Evolutionary conservation across 2,329 filamentous ascomycete species (phyloP), one percentile per base, ranked within the genome.

Genomic region (Fusarium xyrophilum): DNA sequence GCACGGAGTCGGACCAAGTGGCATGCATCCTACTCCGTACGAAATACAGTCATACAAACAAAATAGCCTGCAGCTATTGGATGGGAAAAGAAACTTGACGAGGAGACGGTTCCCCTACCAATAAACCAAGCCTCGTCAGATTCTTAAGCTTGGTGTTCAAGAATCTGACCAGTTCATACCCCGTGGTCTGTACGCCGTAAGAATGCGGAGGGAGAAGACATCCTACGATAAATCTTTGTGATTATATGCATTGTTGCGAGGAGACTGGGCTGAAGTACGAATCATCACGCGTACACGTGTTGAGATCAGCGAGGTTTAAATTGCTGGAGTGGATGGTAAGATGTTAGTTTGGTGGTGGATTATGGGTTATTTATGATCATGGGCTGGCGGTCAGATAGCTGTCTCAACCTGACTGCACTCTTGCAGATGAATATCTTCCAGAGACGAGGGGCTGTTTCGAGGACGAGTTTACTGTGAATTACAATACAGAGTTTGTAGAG

Each of bases 241-340:
- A 35, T 43, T 43, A 11, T 30, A 33, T 33, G 32, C 17, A 35
- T 25, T 38, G 19, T 4, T 10, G 32, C 35, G 33, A 60, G 28
- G 7, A 21, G 36, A 21, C n/a, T 35, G 27, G 38, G 32, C 42
- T 35, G 13, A 12, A 25, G 11, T 11, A 39, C 25, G 46, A 32
- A 35, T 25, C 17, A 27, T 33, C 60, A 60, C 61, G 54, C 47
- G 61, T 60, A 54, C 61, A 55, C 54, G 47, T 65, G 54, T 54
- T 19, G 30, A 28, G 40, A 17, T 12, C 15, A 9, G 27, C 33
- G 39, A 64, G 36, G n/a, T 50, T 42, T 27, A n/a, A 30, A 35
- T 14, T 33, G 9, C 21, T 60, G 33, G 27, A 54, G 42, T 54
- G 62, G 62, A 7, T 65, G 62, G 62, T 65, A 65, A 65, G 60